Evolutionary conservation across 1,284 basidiomycete species (phyloP).

Genomic region (Neonothopanus nambi): DNA sequence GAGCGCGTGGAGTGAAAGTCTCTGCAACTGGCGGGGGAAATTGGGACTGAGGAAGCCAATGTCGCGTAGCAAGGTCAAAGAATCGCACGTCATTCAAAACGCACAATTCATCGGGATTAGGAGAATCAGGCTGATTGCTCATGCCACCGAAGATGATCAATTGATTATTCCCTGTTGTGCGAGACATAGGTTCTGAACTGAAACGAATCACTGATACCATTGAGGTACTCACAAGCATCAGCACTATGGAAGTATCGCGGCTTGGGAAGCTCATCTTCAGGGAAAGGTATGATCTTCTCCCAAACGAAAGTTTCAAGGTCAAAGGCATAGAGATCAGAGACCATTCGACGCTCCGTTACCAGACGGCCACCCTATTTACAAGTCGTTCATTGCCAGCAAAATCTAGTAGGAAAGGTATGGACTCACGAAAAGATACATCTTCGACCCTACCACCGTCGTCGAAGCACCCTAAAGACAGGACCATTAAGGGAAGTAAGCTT

Average conservation of each 20-base stretch:
- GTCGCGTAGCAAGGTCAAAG: constrained; percentile 70
- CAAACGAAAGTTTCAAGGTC: constrained; percentile 79
- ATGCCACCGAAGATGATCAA: constrained; percentile 93
- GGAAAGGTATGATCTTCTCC: constrained; percentile 65
- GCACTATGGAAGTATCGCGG: constrained; percentile 91
- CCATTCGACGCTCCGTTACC: constrained; percentile 84
- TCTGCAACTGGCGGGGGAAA: constrained; percentile 35
- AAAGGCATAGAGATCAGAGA: constrained; percentile 85
- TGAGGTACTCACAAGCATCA: constrained; percentile 69
- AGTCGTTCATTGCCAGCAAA: constrained; percentile 19
- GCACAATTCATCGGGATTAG: constrained; percentile 70
- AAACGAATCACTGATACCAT: neutral
- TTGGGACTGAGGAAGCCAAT: constrained; percentile 65
- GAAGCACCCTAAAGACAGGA: constrained; percentile 64
- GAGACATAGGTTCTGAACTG: constrained; percentile 18
- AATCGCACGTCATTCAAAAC: constrained; percentile 87
- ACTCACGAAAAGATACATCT: constrained; percentile 84
- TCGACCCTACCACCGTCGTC: constrained; percentile 80
- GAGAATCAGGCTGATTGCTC: constrained; percentile 72
- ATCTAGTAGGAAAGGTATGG: no score
- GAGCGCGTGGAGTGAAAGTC: constrained; percentile 65
- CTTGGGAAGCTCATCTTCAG: constrained; percentile 69
- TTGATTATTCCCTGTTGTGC: constrained; percentile 74
- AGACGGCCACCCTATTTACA: constrained; percentile 78
- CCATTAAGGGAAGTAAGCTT: constrained; percentile 9